phyloP scores from a whole-genome alignment of 352 stramenopile species.

The Peronospora farinosa region DNA sequence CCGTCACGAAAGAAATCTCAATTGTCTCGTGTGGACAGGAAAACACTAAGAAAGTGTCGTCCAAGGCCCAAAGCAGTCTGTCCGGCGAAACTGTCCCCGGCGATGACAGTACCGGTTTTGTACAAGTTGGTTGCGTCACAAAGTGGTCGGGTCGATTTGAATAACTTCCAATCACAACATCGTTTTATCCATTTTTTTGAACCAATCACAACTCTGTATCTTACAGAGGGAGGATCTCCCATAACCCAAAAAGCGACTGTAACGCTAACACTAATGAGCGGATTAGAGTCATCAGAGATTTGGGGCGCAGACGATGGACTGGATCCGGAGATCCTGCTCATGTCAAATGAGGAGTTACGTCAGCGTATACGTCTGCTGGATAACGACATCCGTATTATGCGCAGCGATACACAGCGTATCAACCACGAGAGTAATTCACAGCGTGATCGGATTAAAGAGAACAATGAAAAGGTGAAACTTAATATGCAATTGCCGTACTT shows the following conservation, averaged over 20 bases:
- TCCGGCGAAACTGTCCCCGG: conserved; percentile 2
- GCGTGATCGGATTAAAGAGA: conserved; percentile 94
- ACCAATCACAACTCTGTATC: neutral
- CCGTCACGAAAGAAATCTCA: conserved; percentile 35
- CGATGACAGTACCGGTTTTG: conserved; percentile 20
- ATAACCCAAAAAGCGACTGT: too few species aligned
- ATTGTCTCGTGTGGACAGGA: conserved; percentile 51
- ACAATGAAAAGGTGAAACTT: conserved; percentile 99
- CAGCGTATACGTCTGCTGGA: conserved; percentile 94
- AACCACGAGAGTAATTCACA: conserved; percentile 93
- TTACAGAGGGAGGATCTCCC: neutral
- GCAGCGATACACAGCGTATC: conserved; percentile 94
- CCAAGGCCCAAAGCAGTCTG: conserved; percentile 10
- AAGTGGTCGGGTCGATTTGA: conserved; percentile 69
- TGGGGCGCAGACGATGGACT: conserved; percentile 56
- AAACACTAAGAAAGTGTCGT: conserved; percentile 6
- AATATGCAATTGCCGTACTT: conserved; percentile 99
- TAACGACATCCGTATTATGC: conserved; percentile 97
- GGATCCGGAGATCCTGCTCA: conserved; percentile 89
- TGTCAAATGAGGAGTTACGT: conserved; percentile 93
- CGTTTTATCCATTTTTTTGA: neutral
- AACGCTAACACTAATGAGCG: conserved; percentile 39
- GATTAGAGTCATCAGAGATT: conserved; percentile 55
- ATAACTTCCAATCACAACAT: conserved; percentile 24
- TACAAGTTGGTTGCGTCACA: conserved; percentile 42